These are phyloP conservation scores for Fonsecaea pedrosoi DNA, from an alignment of 2,329 filamentous ascomycete species.

Conservation along the genomic window DNA sequence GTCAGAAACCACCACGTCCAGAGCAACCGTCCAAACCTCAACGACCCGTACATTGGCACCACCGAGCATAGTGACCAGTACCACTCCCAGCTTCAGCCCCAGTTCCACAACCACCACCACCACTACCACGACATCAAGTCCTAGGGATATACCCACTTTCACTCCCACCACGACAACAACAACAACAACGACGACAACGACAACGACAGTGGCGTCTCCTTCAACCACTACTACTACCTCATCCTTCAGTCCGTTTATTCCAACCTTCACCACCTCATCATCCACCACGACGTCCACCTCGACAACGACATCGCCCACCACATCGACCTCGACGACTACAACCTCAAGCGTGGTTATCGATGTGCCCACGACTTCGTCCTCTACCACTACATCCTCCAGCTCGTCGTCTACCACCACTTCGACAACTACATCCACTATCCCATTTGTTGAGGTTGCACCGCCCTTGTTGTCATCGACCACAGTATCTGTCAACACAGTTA, in stretches of 20 bases:
- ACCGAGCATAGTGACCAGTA: constrained; percentile 10
- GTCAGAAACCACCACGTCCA: constrained; percentile 16
- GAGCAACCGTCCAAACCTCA: neutral
- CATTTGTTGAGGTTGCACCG: neutral
- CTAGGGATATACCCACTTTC: neutral
- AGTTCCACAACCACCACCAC: constrained; percentile 9
- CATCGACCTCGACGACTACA: neutral
- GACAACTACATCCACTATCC: neutral
- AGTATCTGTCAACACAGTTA: neutral
- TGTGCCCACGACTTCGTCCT: neutral
- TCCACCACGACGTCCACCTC: constrained; percentile 6
- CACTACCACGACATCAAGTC: neutral
- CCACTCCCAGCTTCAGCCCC: constrained; percentile 3
- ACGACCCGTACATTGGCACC: neutral
- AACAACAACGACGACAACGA: neutral
- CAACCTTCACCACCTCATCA: constrained; percentile 13
- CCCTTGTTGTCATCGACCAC: neutral
- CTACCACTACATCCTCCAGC: neutral
- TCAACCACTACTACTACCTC: neutral
- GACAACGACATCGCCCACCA: neutral
- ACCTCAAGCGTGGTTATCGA: neutral
- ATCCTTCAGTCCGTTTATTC: neutral
- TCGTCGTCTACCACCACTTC: neutral
- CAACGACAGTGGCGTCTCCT: neutral
- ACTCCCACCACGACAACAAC: neutral